Evolutionary conservation across 768 basidiomycete genomes (phyloP).

Genomic region (Hypholoma fasciculare): DNA sequence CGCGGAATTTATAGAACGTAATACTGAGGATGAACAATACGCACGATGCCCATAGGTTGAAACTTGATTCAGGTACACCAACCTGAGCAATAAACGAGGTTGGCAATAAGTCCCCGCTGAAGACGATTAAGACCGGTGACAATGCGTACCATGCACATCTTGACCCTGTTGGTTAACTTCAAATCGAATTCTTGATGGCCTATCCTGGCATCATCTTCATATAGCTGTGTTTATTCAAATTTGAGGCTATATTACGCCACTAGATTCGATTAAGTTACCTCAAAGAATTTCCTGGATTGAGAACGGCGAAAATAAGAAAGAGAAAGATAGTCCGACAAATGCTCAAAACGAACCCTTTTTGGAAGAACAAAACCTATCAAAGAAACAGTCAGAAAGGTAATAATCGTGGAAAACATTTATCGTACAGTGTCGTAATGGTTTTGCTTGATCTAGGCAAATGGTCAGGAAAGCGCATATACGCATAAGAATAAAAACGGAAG

Average conservation of each 20-base stretch:
- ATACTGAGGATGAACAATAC: constrained; percentile 23
- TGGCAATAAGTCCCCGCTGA: not conserved
- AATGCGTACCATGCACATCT: constrained; percentile 92
- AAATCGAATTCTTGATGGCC: constrained; percentile 96
- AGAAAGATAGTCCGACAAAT: not conserved
- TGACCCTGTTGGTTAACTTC: constrained; percentile 88
- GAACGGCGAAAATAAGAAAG: not conserved
- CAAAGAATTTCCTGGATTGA: constrained; percentile 68
- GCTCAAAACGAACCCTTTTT: constrained; percentile 74
- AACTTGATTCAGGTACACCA: constrained; percentile 92
- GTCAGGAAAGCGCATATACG: not conserved
- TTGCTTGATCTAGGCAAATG: constrained; percentile 76
- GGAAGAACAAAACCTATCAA: constrained; percentile 85
- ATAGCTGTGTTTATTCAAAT: constrained; percentile 48
- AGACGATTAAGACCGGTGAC: not conserved
- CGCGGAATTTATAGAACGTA: not conserved
- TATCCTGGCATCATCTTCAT: constrained; percentile 92
- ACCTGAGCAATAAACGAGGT: constrained; percentile 47
- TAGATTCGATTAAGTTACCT: constrained; percentile 40
- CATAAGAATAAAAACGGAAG: not conserved
- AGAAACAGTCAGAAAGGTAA: constrained; percentile 14
- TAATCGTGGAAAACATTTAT: constrained; percentile 9
- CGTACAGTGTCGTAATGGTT: constrained; percentile 92
- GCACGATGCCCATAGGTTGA: constrained; percentile 92
- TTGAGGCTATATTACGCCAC: not conserved